Percentiles rank a stretch among this genome's conserved stretches.
Evolutionary conservation across 1,139 yeast genomes (phyloP).

Genomic region (Scheffersomyces cryptocercus): DNA sequence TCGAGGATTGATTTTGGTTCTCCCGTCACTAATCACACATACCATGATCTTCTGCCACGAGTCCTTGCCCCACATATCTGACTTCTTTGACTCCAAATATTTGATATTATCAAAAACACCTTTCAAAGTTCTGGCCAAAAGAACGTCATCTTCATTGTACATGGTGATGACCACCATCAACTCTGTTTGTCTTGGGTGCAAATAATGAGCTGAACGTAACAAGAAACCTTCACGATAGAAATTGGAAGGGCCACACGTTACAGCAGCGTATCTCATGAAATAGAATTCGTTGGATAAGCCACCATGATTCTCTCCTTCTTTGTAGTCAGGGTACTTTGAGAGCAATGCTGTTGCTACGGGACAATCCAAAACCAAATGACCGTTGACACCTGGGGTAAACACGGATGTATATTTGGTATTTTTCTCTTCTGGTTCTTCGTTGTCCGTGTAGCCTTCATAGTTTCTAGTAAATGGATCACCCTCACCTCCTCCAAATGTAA

Average conservation of each 20-base stretch:
- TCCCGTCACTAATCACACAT: constrained; percentile 50
- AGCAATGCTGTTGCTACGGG: constrained; percentile 51
- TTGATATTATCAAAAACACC: constrained; percentile 51
- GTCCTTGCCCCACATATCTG: constrained; percentile 49
- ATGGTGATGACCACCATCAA: constrained; percentile 49
- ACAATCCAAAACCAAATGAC: constrained; percentile 52
- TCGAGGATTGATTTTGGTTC: constrained; percentile 49
- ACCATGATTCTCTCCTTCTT: constrained; percentile 34
- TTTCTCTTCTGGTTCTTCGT: constrained; percentile 28
- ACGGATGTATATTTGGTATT: constrained; percentile 41
- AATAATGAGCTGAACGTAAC: constrained; percentile 49
- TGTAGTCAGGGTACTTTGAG: constrained; percentile 45
- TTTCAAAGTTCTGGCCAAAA: constrained; percentile 47
- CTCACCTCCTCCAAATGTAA: constrained; percentile 7
- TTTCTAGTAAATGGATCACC: too few species aligned
- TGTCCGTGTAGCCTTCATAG: constrained; percentile 13
- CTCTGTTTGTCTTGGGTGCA: constrained; percentile 47
- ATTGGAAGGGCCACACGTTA: constrained; percentile 53
- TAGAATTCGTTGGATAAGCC: constrained; percentile 49
- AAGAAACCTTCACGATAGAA: constrained; percentile 47
- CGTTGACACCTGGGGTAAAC: constrained; percentile 43
- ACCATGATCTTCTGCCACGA: constrained; percentile 53
- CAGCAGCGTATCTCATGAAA: constrained; percentile 52
- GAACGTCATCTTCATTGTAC: constrained; percentile 51
- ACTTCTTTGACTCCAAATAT: constrained; percentile 45